Base-by-base conservation (phyloP, 306 rosid species). In the Lupinus albus region DNA sequence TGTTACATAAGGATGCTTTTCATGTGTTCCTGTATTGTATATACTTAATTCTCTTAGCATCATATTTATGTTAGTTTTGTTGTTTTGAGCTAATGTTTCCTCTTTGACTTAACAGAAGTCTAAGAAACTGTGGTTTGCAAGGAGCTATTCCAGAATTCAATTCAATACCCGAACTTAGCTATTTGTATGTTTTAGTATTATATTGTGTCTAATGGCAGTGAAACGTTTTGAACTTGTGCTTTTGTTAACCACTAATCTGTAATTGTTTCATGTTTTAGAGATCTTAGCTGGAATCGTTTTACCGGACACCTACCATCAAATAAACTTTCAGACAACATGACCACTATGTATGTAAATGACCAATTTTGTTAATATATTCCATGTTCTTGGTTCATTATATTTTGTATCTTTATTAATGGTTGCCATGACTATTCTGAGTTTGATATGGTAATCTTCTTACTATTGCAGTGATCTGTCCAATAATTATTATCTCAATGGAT, bases 81-180 rank as follows among this genome's bases (percentile, higher is more conserved):
- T 61, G 39, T 47, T 58, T 74, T 25, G 52, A 18, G 72, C 78
- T 74, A 65, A 74, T 58, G 14, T 60, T 59, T 71, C 28, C 65
- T 70, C 57, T 78, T 67, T 70, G 78, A 60, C 75, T 63, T 77
- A 9, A 67, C 96, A 91, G 97, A 74, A 87, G 96, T 83, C 88
- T 91, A 11, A 86, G 94, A 80, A 91, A 91, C 78, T 91, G 97
- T 80, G 73, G 81, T 48, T 78, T 91, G 86, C 78, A 77, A 83
- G 97, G 97, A 80, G 17, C 80, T n/a, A 41, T 91, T 86, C 96
- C 84, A 76, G 88, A 91, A 80, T 70, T 91, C 56, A 85, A 89
- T 80, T 52, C 25, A 64, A 80, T 88, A 67, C 30, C 47, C 8
- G 35, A 71, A 11, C 92, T 92, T 72, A 67, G 58, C 59, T 92